phyloP scores from a whole-genome alignment of 192 early-diverging fungal genomes.

The Coemansia sp. region DNA sequence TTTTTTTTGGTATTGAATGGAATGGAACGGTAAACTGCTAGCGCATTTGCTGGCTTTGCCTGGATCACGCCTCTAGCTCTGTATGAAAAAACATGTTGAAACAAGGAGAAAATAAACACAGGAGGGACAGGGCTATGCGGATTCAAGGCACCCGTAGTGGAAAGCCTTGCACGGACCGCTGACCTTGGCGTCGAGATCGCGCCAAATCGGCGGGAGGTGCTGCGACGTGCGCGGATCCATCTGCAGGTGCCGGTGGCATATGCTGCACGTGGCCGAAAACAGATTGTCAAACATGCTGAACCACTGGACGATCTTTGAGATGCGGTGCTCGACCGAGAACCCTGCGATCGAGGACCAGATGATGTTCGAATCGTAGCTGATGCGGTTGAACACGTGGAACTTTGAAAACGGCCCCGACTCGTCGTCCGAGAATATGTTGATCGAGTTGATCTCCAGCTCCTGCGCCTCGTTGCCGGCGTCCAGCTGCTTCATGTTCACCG shows the following conservation, averaged over 20 bases:
- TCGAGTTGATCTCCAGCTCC: slow-evolving; percentile 29
- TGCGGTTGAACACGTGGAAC: slow-evolving; percentile 44
- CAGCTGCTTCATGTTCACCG: slow-evolving; percentile 33
- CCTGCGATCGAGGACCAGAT: slow-evolving; percentile 48
- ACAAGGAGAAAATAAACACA: background rate
- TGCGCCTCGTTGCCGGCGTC: slow-evolving; percentile 8
- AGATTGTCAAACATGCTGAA: slow-evolving; percentile 42
- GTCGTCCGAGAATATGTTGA: slow-evolving; percentile 36
- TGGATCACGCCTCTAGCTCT: too few species aligned
- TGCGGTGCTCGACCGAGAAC: slow-evolving; percentile 45
- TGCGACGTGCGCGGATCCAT: slow-evolving; percentile 50
- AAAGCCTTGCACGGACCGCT: slow-evolving; percentile 31
- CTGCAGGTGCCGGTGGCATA: slow-evolving; percentile 41
- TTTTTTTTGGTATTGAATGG: too few species aligned
- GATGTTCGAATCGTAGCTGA: slow-evolving; percentile 41
- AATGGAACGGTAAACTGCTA: background rate
- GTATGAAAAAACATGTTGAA: too few species aligned
- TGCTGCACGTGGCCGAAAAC: slow-evolving; percentile 48
- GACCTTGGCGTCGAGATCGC: slow-evolving; percentile 30
- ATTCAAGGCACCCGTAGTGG: slow-evolving; percentile 44
- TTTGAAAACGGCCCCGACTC: slow-evolving; percentile 32
- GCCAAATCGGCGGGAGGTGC: slow-evolving; percentile 49
- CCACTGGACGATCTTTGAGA: slow-evolving; percentile 47
- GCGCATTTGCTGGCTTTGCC: slow-evolving; percentile 6
- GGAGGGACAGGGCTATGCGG: background rate